Conservation (phyloP, 1,284 basidiomycete genomes). For the Heterobasidion irregulare region DNA sequence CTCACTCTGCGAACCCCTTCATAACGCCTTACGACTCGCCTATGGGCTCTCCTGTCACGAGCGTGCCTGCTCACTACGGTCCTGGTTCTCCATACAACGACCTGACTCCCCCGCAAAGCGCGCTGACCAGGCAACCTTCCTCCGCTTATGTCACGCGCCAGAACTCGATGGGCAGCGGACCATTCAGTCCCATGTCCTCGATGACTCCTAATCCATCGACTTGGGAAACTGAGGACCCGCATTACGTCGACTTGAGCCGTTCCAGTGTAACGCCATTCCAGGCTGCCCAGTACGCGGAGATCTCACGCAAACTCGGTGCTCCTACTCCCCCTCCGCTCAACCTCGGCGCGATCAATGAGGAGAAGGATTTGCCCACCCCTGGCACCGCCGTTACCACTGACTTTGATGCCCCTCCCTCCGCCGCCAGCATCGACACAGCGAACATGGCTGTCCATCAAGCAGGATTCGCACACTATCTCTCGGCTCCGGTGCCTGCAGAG, state of each 20-base stretch:
- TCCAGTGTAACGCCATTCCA: slow-evolving; percentile 68
- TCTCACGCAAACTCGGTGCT: slow-evolving; percentile 44
- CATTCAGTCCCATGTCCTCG: slow-evolving; percentile 9
- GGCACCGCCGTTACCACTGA: neutral
- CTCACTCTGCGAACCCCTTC: slow-evolving; percentile 24
- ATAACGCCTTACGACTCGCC: slow-evolving; percentile 25
- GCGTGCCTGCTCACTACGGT: slow-evolving; percentile 16
- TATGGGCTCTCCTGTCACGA: slow-evolving; percentile 21
- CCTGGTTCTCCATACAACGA: slow-evolving; percentile 11
- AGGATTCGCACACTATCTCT: neutral
- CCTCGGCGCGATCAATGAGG: slow-evolving; percentile 20
- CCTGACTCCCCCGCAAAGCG: slow-evolving; percentile 2
- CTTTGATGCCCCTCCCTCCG: neutral
- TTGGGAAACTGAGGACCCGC: slow-evolving; percentile 17
- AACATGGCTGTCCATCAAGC: neutral
- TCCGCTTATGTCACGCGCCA: slow-evolving; percentile 14
- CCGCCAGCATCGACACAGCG: neutral
- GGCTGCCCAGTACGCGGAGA: slow-evolving; percentile 64
- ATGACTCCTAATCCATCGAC: slow-evolving; percentile 1
- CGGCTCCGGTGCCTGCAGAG: slow-evolving; percentile 4
- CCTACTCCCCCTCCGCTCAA: slow-evolving; percentile 20
- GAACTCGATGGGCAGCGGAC: slow-evolving; percentile 13
- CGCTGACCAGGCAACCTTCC: slow-evolving; percentile 12
- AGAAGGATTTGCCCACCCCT: slow-evolving; percentile 15
- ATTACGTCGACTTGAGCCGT: slow-evolving; percentile 55